Evolutionary conservation across 2,329 filamentous ascomycete species (phyloP).

Genomic region (Ophiocordyceps camponoti-leonardi): DNA sequence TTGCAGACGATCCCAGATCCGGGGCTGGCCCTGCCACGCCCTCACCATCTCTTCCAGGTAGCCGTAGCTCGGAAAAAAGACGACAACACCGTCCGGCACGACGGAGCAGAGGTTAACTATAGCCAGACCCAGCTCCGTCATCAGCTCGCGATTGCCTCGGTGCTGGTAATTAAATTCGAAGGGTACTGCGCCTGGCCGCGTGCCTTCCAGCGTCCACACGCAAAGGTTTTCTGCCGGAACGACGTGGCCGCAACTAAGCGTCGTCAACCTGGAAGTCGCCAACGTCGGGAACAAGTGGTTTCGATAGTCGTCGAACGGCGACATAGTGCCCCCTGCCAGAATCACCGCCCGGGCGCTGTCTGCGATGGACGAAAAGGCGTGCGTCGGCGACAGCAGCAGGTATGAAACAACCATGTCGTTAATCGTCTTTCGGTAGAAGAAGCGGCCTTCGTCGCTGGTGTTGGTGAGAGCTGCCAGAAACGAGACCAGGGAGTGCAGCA

Average conservation of each 20-base stretch:
- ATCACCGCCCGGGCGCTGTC: conserved; percentile 74
- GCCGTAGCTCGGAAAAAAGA: conserved; percentile 91
- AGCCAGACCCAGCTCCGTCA: conserved; percentile 56
- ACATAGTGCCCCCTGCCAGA: conserved; percentile 92
- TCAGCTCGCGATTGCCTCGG: conserved; percentile 50
- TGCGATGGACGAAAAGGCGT: conserved; percentile 79
- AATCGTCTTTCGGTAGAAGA: conserved; percentile 39
- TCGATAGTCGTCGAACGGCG: conserved; percentile 81
- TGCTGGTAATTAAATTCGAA: conserved; percentile 85
- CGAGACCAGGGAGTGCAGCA: conserved; percentile 36
- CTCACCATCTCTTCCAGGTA: conserved; percentile 63
- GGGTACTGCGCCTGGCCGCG: conserved; percentile 22
- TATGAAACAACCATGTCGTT: conserved; percentile 55
- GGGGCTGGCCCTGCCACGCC: conserved; percentile 34
- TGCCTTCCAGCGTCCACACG: conserved; percentile 49
- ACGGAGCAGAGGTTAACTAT: conserved; percentile 54
- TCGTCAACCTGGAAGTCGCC: conserved; percentile 44
- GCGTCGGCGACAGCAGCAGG: conserved; percentile 75
- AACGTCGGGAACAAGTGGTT: conserved; percentile 73
- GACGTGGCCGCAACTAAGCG: conserved; percentile 85
- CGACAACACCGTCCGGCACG: conserved; percentile 77
- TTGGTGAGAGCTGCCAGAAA: conserved; percentile 77
- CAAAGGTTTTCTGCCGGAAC: conserved; percentile 70
- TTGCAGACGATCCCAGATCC: conserved; percentile 40
- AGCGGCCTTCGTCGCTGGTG: conserved; percentile 51